Base-by-base conservation (phyloP, 2,329 filamentous ascomycete genomes). In the Sclerotinia subarctica region DNA sequence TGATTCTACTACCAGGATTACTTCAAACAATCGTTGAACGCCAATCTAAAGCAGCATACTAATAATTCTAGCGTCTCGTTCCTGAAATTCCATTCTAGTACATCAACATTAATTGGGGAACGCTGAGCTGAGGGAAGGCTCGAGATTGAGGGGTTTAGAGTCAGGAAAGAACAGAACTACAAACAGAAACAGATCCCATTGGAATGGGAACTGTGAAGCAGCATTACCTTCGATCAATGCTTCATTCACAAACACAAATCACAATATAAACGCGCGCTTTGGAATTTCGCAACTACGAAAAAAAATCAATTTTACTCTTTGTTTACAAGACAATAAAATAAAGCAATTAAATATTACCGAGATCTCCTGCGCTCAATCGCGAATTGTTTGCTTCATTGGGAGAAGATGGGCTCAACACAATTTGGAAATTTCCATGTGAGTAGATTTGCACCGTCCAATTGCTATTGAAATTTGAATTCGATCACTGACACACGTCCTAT, bases 361-460 rank as follows among this genome's bases (percentile, higher is more conserved):
- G 26, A 11, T 47, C n/a, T 24, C 47, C 46, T 54, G 57, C 38
- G 56, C 57, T 26, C 47, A 46, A 60, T 53, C 44, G 65, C 56
- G 47, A 67, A 42, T 63, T 51, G 29, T 54, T 62, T 35, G 26
- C 42, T 67, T 53, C 13, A 7, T 35, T 24, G 49, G 46, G 47
- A 67, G 56, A 67, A 67, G 52, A 75, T 75, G 73, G 73, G 73
- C 26, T 74, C 72, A 47, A 76, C 74, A 38, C 82, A 86, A 73
- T 87, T 86, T 78, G 85, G 85, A 69, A 85, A 86, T 72, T 87
- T 87, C 75, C 78, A 84, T 77, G 85, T 87, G 68, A 69, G 75
- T 71, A 59, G 44, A 64, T 52, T 63, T 46, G 56, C 32, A 60
- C 24, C 51, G 26, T 53, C 66, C 67, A 72, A 68, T 59, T 69